Evolutionary conservation across 768 basidiomycete genomes (phyloP).

Genomic region (Phanerodontia chrysosporium): DNA sequence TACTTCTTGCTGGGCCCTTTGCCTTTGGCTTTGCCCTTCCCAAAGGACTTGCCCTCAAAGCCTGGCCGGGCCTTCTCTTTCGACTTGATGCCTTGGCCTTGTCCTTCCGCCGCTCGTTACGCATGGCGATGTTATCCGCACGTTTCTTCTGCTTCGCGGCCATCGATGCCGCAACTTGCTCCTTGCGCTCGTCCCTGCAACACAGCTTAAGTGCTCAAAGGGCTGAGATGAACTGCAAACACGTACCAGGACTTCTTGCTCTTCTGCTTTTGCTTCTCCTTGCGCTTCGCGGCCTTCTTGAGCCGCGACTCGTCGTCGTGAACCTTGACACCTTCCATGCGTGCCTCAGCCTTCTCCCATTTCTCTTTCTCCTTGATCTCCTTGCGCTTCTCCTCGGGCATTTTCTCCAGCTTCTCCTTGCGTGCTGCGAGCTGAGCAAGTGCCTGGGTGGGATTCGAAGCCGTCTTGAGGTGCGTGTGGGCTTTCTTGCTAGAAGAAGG

Average conservation of each 20-base stretch:
- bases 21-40: conserved; percentile 40
- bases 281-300: conserved; percentile 91
- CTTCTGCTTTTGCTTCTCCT: conserved; percentile 86
- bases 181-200: conserved; percentile 84
- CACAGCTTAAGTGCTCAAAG: conserved; percentile 1
- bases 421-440: conserved; percentile 73
- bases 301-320: conserved; percentile 78
- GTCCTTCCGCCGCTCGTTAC: conserved; percentile 70
- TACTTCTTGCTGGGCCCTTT: conserved; percentile 21
- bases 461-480: conserved; percentile 52
- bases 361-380: conserved; percentile 75
- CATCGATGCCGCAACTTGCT: conserved; percentile 67
- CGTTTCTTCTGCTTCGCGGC: conserved; percentile 89
- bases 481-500: conserved; percentile 41
- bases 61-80: conserved; percentile 72
- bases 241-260: conserved; percentile 83
- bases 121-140: conserved; percentile 82
- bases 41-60: conserved; percentile 83
- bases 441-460: conserved; percentile 82
- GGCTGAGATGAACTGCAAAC: background rate
- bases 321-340: conserved; percentile 88
- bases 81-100: conserved; percentile 50
- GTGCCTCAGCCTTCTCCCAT: conserved; percentile 87
- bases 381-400: conserved; percentile 84
- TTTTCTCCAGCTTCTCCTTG: conserved; percentile 67